Percentiles rank a stretch among this genome's conserved stretches.
phyloP scores from a whole-genome alignment of 257 asterid species.

The Plectranthus barbatus region DNA sequence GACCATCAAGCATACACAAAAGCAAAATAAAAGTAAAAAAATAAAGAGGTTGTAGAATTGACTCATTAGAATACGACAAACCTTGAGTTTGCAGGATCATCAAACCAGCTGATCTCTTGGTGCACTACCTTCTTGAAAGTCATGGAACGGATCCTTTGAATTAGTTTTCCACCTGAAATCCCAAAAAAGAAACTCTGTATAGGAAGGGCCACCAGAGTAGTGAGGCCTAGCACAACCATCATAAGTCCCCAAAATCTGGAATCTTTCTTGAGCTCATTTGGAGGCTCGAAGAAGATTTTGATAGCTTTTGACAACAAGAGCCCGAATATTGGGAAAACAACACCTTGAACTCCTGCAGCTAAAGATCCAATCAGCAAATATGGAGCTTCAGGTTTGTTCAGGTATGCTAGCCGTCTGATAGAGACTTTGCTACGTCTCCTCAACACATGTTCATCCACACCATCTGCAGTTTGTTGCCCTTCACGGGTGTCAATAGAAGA shows the following conservation, averaged over 20 bases:
- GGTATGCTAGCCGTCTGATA: slow-evolving; percentile 35
- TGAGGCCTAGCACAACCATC: slow-evolving; percentile 36
- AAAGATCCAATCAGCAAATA: slow-evolving; percentile 49
- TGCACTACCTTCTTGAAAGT: slow-evolving; percentile 62
- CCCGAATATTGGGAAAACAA: slow-evolving; percentile 66
- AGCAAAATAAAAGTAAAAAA: too few relatives aligned
- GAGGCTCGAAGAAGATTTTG: slow-evolving; percentile 55
- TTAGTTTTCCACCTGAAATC: slow-evolving; percentile 65
- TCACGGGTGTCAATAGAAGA: slow-evolving; percentile 37
- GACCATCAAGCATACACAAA: not conserved
- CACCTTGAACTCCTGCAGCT: slow-evolving; percentile 52
- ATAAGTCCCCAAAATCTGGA: slow-evolving; percentile 54
- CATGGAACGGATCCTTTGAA: slow-evolving; percentile 59
- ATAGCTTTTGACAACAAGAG: slow-evolving; percentile 59
- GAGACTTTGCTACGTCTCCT: slow-evolving; percentile 33
- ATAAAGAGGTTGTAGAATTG: too few relatives aligned
- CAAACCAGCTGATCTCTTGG: slow-evolving; percentile 89
- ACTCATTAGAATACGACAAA: slow-evolving; percentile 8
- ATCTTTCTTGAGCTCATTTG: slow-evolving; percentile 32
- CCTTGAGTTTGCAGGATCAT: slow-evolving; percentile 88
- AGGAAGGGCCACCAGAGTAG: slow-evolving; percentile 33
- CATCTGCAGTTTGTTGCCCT: slow-evolving; percentile 15
- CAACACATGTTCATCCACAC: slow-evolving; percentile 5
- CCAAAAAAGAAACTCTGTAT: slow-evolving; percentile 66
- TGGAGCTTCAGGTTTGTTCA: slow-evolving; percentile 61